These are phyloP conservation scores for Trichoderma brevicompactum DNA, from an alignment of 2,329 filamentous ascomycete species.

Conservation along the genomic window DNA sequence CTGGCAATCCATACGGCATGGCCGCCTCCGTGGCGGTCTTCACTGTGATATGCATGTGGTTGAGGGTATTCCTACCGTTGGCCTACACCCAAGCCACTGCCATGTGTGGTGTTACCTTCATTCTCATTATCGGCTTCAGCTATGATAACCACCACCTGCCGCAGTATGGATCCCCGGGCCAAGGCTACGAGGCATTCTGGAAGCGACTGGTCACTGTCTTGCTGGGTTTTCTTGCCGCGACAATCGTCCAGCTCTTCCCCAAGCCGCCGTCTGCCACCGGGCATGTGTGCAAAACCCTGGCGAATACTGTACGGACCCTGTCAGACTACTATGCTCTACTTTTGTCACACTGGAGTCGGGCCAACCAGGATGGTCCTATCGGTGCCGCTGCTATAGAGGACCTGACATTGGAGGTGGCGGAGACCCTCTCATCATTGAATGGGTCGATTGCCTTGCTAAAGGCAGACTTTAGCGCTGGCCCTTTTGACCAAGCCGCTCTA, in stretches of 20 bases:
- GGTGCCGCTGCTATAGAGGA: slow-evolving; percentile 39
- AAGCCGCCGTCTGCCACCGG: slow-evolving; percentile 51
- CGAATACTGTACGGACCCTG: slow-evolving; percentile 48
- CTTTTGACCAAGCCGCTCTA: slow-evolving; percentile 40
- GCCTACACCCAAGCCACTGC: slow-evolving; percentile 39
- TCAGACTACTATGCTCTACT: slow-evolving; percentile 56
- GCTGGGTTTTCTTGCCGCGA: slow-evolving; percentile 49
- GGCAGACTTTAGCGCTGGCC: slow-evolving; percentile 39
- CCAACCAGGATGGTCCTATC: slow-evolving; percentile 39
- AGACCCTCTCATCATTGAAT: slow-evolving; percentile 37
- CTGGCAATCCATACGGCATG: slow-evolving; percentile 55
- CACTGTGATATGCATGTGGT: slow-evolving; percentile 43
- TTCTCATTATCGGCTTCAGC: slow-evolving; percentile 53
- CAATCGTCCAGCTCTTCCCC: slow-evolving; percentile 53
- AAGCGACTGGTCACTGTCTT: slow-evolving; percentile 50
- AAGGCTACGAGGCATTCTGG: slow-evolving; percentile 55
- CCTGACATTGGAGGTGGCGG: slow-evolving; percentile 39
- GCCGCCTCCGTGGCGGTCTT: slow-evolving; percentile 50
- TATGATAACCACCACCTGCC: slow-evolving; percentile 49
- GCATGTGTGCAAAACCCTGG: slow-evolving; percentile 51
- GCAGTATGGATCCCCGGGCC: slow-evolving; percentile 51
- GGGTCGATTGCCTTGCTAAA: slow-evolving; percentile 38
- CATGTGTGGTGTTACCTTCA: slow-evolving; percentile 46
- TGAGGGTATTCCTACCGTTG: slow-evolving; percentile 41
- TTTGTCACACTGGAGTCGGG: slow-evolving; percentile 49